phyloP scores from a whole-genome alignment of 2,329 filamentous ascomycete species.

The Thelonectria blattea region DNA sequence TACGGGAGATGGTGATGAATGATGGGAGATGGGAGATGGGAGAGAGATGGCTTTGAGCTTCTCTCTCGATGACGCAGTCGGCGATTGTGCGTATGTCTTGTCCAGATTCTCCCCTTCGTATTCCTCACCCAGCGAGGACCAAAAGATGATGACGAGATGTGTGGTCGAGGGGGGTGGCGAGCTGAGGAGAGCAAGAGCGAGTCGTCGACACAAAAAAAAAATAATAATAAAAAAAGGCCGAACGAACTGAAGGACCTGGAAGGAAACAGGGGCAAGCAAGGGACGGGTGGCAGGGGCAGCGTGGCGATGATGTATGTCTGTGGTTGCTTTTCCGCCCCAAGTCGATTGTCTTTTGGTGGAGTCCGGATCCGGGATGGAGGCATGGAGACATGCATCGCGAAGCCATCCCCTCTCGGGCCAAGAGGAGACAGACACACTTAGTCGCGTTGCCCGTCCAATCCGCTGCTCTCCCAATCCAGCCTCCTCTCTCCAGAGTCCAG shows the following conservation, averaged over 20 bases:
- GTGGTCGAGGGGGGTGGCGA: constrained; percentile 6
- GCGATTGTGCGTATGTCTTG: background rate
- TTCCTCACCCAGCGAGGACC: constrained; percentile 10
- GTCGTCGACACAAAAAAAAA: constrained; percentile 20
- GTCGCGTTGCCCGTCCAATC: constrained; percentile 35
- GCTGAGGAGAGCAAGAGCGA: constrained; percentile 10
- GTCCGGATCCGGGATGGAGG: constrained; percentile 45
- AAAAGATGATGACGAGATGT: constrained; percentile 12
- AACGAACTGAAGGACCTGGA: constrained; percentile 21
- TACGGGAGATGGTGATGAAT: constrained; percentile 29
- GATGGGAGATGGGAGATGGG: constrained; percentile 5
- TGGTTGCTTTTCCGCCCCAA: constrained; percentile 42
- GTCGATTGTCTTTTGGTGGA: constrained; percentile 41
- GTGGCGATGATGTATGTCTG: constrained; percentile 44
- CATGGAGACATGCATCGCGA: constrained; percentile 39
- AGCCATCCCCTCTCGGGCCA: constrained; percentile 30
- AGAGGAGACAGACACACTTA: constrained; percentile 36
- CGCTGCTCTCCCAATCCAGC: constrained; percentile 23
- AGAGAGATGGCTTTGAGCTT: background rate
- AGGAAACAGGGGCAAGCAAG: constrained; percentile 35
- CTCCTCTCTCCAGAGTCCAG: constrained; percentile 28
- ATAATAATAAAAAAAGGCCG: constrained; percentile 8
- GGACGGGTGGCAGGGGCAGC: constrained; percentile 39
- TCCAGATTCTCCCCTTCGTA: background rate
- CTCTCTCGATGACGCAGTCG: constrained; percentile 9